Evolutionary conservation across 2,329 filamentous ascomycete species (phyloP).

Genomic region (Clarireedia homoeocarpa): DNA sequence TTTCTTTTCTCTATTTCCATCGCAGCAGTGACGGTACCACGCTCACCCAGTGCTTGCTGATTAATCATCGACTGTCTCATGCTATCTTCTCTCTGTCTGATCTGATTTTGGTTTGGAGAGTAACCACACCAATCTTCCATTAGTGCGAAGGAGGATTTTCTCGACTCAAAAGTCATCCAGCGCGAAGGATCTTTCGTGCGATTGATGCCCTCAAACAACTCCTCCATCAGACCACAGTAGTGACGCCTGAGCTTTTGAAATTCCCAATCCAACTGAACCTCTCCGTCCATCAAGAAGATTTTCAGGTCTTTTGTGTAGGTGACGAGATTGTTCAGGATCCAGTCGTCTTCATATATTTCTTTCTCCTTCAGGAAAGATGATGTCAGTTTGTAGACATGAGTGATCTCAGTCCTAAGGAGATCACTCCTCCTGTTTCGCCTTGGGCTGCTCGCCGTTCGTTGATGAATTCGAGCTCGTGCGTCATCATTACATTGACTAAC

Average conservation of each 20-base stretch:
- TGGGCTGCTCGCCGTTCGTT: slow-evolving; percentile 75
- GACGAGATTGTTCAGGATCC: slow-evolving; percentile 82
- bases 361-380: slow-evolving; percentile 77
- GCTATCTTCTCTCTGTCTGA: slow-evolving; percentile 73
- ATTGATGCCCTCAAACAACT: slow-evolving; percentile 86
- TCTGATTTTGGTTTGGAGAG: slow-evolving; percentile 80
- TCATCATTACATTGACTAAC: slow-evolving; percentile 84
- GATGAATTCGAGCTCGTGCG: slow-evolving; percentile 77
- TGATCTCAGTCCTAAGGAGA: slow-evolving; percentile 83
- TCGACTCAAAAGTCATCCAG: slow-evolving; percentile 96
- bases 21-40: slow-evolving; percentile 72
- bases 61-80: slow-evolving; percentile 82
- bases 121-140: slow-evolving; percentile 99
- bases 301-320: slow-evolving; percentile 88
- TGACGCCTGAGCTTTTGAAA: slow-evolving; percentile 87
- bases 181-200: slow-evolving; percentile 74
- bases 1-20: slow-evolving; percentile 98
- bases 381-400: slow-evolving; percentile 90
- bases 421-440: slow-evolving; percentile 79
- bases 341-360: slow-evolving; percentile 77
- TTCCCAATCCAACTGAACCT: slow-evolving; percentile 90
- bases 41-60: slow-evolving; percentile 64
- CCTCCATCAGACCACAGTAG: slow-evolving; percentile 90
- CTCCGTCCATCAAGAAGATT: slow-evolving; percentile 87
- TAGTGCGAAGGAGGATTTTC: slow-evolving; percentile 88